Evolutionary conservation across 768 basidiomycete genomes (phyloP).

Genomic region (Mycena sanguinolenta): DNA sequence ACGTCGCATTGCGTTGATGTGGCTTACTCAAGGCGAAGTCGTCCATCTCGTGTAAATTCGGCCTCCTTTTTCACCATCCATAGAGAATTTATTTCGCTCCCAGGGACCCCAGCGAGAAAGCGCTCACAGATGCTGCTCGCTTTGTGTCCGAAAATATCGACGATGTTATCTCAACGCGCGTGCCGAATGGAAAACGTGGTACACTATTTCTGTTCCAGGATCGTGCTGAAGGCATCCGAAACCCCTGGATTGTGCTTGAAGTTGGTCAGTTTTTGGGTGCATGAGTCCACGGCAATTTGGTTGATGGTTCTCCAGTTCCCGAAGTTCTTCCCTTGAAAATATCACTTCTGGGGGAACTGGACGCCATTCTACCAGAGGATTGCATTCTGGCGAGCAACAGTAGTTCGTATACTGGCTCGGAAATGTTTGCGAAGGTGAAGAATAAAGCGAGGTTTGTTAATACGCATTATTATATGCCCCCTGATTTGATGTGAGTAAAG

Average conservation of each 20-base stretch:
- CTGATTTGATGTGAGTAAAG: conserved; percentile 14
- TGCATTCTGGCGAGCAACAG: conserved; percentile 36
- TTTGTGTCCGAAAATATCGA: conserved; percentile 26
- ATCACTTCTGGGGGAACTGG: conserved; percentile 32
- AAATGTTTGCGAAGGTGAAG: conserved; percentile 30
- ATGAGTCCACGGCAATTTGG: background rate
- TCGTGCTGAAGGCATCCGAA: conserved; percentile 23
- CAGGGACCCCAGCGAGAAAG: conserved; percentile 31
- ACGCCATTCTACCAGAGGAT: conserved; percentile 27
- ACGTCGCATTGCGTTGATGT: conserved; percentile 37
- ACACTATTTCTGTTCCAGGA: conserved; percentile 24
- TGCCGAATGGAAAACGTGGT: conserved; percentile 22
- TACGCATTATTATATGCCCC: conserved; percentile 35
- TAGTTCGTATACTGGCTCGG: conserved; percentile 34
- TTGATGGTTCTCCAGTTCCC: conserved; percentile 13
- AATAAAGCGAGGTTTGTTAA: conserved; percentile 30
- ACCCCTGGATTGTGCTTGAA: conserved; percentile 37
- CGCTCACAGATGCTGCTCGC: conserved; percentile 22
- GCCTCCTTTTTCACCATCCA: background rate
- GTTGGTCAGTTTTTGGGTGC: conserved; percentile 25
- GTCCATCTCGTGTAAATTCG: conserved; percentile 31
- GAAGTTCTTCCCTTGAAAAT: conserved; percentile 31
- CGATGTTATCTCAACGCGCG: conserved; percentile 21
- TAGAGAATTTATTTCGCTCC: background rate
- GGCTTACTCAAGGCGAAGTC: conserved; percentile 36